Conservation (phyloP, 2,329 filamentous ascomycete species). For the Hypoxylon sp. region DNA sequence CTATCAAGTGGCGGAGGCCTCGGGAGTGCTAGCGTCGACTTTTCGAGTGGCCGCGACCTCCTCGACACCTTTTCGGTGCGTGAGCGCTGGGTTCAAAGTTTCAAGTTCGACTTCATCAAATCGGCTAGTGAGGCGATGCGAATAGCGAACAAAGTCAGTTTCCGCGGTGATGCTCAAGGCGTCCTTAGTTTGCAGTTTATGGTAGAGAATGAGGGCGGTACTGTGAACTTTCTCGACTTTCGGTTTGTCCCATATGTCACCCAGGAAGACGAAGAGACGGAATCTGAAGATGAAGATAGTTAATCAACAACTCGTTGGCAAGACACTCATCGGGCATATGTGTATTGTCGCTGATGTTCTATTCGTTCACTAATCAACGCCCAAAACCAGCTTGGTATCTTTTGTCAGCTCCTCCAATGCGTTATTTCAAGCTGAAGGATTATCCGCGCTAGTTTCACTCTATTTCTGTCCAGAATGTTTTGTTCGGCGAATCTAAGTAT, state of each 20-base stretch:
- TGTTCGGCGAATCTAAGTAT: constrained; percentile 6
- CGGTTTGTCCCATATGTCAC: constrained; percentile 81
- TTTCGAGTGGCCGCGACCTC: constrained; percentile 74
- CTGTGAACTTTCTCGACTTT: constrained; percentile 84
- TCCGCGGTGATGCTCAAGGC: constrained; percentile 88
- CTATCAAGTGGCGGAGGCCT: constrained; percentile 76
- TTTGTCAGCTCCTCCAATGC: constrained; percentile 3
- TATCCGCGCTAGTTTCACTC: background rate
- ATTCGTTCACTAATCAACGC: background rate
- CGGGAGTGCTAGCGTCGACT: constrained; percentile 76
- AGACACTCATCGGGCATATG: background rate
- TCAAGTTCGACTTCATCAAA: constrained; percentile 89
- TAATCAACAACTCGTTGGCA: constrained; percentile 16
- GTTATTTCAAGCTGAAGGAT: constrained; percentile 3
- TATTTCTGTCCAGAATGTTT: background rate
- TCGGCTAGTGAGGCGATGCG: constrained; percentile 93
- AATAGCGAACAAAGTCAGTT: constrained; percentile 90
- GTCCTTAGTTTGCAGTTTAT: constrained; percentile 97
- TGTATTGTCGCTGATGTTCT: background rate
- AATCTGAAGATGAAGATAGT: constrained; percentile 58
- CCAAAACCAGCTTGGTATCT: background rate
- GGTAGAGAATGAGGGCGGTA: constrained; percentile 83
- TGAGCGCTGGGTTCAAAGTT: constrained; percentile 76
- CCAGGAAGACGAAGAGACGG: constrained; percentile 70
- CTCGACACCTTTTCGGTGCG: constrained; percentile 81